Evolutionary conservation across 345 rosid genomes (phyloP), one percentile per base, ranked within the genome.

Genomic region (Draba incana): DNA sequence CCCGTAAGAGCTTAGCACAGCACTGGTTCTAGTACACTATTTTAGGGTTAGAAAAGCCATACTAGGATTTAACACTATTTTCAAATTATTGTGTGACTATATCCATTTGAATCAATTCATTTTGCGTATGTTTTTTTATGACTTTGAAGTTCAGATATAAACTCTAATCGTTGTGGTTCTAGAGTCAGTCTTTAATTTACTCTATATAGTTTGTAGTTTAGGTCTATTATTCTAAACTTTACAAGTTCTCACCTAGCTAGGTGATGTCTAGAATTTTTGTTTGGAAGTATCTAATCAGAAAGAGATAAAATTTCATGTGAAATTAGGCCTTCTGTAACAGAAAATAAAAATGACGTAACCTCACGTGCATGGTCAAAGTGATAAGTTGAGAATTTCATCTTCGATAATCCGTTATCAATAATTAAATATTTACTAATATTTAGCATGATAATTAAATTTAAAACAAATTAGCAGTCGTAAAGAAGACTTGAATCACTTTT

Each of bases 351-450:
- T 62, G 62, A 44, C 69, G 33, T 62, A 53, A 62, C 23, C 12
- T 71, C 42, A 44, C 48, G 49, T 54, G 69, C 56, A 62, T 71
- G 48, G 75, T 62, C 68, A 61, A 61, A 45, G 55, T 52, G n/a
- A 60, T 50, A 30, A 61, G 23, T 52, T 52, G 20, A 53, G 47
- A 16, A 53, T 12, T 11, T 12, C 16, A 37, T 24, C 14, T 20
- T 7, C 39, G 41, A 25, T 42, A 59, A 28, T 24, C 3, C 24
- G 3, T 10, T 1, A 38, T 1, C n/a, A 33, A 6, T 33, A 33
- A 33, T 33, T 4, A 25, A 62, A 11, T 7, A 16, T 8, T 12
- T 28, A 28, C 37, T 6, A 33, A 33, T 33, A 33, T 33, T 33
- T 33, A 33, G 37, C 7, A 33, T 6, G 37, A 20, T 20, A 20